These are phyloP conservation scores for Pistacia atlantica DNA, from an alignment of 345 rosid genomes.

Conservation along the genomic window DNA sequence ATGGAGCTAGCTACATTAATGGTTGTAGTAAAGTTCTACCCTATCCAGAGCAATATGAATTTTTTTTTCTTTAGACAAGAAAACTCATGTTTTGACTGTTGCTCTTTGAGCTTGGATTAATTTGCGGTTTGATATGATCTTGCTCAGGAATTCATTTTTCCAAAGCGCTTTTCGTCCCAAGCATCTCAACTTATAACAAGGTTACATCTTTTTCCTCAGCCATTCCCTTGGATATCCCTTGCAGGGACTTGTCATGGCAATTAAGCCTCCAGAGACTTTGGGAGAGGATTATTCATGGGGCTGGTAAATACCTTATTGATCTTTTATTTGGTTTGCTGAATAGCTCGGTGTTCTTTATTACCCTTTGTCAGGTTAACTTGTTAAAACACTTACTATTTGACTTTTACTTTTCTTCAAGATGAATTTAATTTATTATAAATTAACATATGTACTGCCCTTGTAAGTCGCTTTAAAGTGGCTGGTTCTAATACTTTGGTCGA, in stretches of 20 bases:
- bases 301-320: conserved; percentile 38
- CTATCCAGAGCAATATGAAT: neutral
- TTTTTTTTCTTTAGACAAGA: neutral
- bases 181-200: conserved; percentile 74
- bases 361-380: neutral
- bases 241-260: conserved; percentile 78
- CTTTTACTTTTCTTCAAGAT: neutral
- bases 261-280: conserved; percentile 67
- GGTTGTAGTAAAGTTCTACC: neutral
- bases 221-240: conserved; percentile 42
- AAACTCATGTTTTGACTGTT: conserved; percentile 6
- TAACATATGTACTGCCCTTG: neutral
- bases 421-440: neutral
- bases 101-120: conserved; percentile 2
- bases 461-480: neutral
- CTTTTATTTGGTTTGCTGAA: neutral
- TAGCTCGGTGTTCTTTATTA: neutral
- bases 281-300: conserved; percentile 69
- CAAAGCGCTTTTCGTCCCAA: conserved; percentile 81
- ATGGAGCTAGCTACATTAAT: neutral
- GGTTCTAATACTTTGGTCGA: neutral
- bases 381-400: no score
- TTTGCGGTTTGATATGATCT: conserved; percentile 14
- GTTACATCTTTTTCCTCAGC: conserved; percentile 61
- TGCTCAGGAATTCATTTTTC: conserved; percentile 72